Percentiles rank a stretch among this genome's conserved stretches.
Evolutionary conservation across 164 flowering plant species (phyloP).

Genomic region (Stephania yunnanensis): DNA sequence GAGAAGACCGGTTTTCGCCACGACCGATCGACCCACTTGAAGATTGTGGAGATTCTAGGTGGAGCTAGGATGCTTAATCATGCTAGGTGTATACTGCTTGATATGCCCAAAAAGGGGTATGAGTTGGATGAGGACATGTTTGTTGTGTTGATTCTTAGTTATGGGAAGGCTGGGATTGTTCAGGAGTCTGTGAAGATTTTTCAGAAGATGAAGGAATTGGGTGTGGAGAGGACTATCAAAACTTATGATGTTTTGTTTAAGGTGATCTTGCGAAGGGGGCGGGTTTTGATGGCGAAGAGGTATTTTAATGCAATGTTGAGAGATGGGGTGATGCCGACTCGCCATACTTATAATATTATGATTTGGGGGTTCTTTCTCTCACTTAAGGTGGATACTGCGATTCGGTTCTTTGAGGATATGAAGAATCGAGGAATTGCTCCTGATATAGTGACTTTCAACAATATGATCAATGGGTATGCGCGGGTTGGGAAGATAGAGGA

Average conservation of each 20-base stretch:
- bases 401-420: conserved; percentile 83
- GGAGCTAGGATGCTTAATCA: conserved; percentile 69
- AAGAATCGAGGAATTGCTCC: conserved; percentile 51
- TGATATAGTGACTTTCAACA: conserved; percentile 68
- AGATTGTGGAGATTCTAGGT: conserved; percentile 70
- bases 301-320: conserved; percentile 74
- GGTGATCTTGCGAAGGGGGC: conserved; percentile 68
- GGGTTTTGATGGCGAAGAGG: conserved; percentile 87
- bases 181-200: conserved; percentile 88
- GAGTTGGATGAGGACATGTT: conserved; percentile 86
- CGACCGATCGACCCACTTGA: conserved; percentile 48
- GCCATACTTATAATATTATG: conserved; percentile 70
- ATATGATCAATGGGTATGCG: conserved; percentile 64
- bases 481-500: conserved; percentile 64
- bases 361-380: conserved; percentile 87
- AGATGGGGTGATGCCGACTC: conserved; percentile 71
- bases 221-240: conserved; percentile 49
- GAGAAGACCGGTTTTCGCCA: conserved; percentile 69
- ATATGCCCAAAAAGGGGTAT: conserved; percentile 80
- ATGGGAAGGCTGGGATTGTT: conserved; percentile 84
- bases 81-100: conserved; percentile 78
- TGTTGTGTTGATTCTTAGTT: conserved; percentile 60
- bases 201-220: conserved; percentile 70
- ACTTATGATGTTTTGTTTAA: conserved; percentile 73
- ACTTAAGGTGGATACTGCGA: conserved; percentile 57